Evolutionary conservation across 202 grass and related monocot species (phyloP).

Genomic region (Digitaria exilis): DNA sequence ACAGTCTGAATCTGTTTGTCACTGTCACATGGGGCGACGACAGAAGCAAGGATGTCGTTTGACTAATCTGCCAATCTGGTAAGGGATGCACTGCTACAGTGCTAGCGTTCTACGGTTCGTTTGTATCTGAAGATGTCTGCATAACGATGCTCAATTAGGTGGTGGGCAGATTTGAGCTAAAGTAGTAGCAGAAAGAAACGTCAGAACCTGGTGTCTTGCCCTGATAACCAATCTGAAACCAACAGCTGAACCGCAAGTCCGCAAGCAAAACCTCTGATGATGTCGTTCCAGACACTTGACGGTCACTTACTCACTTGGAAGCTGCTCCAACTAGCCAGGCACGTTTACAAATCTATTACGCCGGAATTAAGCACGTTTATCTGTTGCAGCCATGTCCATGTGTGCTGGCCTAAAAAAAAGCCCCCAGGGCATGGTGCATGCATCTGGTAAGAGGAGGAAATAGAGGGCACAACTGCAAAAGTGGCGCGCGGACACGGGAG

Average conservation of each 20-base stretch:
- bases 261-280: neutral
- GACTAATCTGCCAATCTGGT: neutral
- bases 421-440: neutral
- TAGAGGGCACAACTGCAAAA: neutral
- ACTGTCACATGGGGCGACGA: slow-evolving; percentile 1
- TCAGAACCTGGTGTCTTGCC: neutral
- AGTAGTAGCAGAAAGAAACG: neutral
- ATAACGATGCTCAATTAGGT: neutral
- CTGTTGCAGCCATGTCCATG: neutral
- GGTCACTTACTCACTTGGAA: no score
- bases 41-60: neutral
- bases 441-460: neutral
- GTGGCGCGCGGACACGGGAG: neutral
- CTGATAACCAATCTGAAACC: slow-evolving; percentile 17
- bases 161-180: neutral
- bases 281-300: neutral
- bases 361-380: neutral
- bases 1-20: slow-evolving; percentile 22
- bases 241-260: neutral
- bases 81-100: neutral
- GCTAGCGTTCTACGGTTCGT: neutral
- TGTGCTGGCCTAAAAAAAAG: neutral
- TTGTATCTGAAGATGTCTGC: neutral
- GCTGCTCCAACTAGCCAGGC: neutral
- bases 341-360: neutral